Evolutionary conservation across 1,284 basidiomycete genomes (phyloP).

Genomic region (Ceratobasidium sp.): DNA sequence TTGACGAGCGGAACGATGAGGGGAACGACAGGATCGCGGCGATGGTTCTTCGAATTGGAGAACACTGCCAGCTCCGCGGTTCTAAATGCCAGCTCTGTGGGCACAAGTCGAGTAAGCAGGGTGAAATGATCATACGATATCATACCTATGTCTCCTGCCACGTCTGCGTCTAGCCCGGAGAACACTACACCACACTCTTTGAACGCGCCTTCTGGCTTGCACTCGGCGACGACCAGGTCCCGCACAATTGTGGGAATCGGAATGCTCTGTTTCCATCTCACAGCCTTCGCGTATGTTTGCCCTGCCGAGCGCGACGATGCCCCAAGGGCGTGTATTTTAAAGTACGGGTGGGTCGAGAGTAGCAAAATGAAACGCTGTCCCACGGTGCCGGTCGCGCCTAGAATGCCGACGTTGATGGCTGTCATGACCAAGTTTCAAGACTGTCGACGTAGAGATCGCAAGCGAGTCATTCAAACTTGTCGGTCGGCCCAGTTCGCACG

Average conservation of each 20-base stretch:
- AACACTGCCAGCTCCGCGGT: conserved; percentile 92
- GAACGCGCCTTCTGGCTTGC: conserved; percentile 79
- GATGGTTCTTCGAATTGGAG: conserved; percentile 98
- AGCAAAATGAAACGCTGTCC: conserved; percentile 96
- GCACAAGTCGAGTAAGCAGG: not conserved
- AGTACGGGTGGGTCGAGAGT: conserved; percentile 91
- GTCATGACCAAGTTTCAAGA: conserved; percentile 22
- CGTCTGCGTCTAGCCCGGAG: conserved; percentile 94
- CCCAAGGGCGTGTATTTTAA: conserved; percentile 87
- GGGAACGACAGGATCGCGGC: conserved; percentile 94
- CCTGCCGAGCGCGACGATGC: conserved; percentile 92
- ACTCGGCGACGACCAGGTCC: conserved; percentile 82
- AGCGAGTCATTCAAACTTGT: conserved; percentile 20
- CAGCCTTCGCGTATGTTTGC: conserved; percentile 82
- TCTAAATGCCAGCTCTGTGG: conserved; percentile 84
- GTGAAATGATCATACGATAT: conserved; percentile 45
- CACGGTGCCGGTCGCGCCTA: conserved; percentile 97
- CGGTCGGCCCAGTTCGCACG: conserved; percentile 37
- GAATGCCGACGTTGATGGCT: conserved; percentile 85
- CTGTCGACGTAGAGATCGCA: not conserved
- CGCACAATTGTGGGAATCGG: conserved; percentile 79
- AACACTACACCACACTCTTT: conserved; percentile 90
- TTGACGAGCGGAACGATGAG: conserved; percentile 98
- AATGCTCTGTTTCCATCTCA: conserved; percentile 91
- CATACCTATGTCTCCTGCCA: conserved; percentile 94